Evolutionary conservation across 1,284 basidiomycete genomes (phyloP).

Genomic region (Cryptococcus sp.): DNA sequence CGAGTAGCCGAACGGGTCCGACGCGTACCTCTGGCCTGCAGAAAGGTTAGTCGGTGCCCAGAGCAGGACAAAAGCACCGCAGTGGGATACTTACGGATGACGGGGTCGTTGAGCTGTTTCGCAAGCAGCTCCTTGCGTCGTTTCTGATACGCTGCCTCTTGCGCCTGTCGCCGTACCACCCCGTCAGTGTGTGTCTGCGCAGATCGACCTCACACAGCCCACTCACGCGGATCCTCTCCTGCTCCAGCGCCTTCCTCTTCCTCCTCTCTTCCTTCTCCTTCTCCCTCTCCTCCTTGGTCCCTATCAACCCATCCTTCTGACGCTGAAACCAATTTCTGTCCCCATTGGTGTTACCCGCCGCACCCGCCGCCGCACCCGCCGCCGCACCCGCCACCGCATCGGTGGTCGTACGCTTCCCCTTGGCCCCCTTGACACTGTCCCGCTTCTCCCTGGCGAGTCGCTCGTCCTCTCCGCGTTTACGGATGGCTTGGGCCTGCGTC

Average conservation of each 20-base stretch:
- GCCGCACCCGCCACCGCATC: background rate
- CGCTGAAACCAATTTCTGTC: conserved; percentile 39
- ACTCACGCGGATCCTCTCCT: conserved; percentile 23
- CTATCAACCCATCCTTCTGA: conserved; percentile 43
- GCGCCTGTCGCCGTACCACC: conserved; percentile 2
- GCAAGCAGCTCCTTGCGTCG: conserved; percentile 36
- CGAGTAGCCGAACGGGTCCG: conserved; percentile 32
- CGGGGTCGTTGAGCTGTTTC: conserved; percentile 32
- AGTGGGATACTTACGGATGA: conserved; percentile 21
- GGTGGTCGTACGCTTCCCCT: conserved; percentile 2
- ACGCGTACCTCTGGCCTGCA: conserved; percentile 23
- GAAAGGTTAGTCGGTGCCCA: background rate
- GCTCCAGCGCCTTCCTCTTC: conserved; percentile 20
- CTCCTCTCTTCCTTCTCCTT: conserved; percentile 31
- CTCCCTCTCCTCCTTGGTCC: conserved; percentile 43
- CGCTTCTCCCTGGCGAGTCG: conserved; percentile 13
- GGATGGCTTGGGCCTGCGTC: conserved; percentile 24
- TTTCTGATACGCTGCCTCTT: conserved; percentile 28
- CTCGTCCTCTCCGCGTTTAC: conserved; percentile 28
- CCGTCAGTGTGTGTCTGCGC: background rate
- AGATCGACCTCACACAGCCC: background rate
- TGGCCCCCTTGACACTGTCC: conserved; percentile 1
- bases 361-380: background rate
- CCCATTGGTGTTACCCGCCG: conserved; percentile 3
- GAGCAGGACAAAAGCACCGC: background rate